Evolutionary conservation across 345 rosid species (phyloP).

Genomic region (Sonneratia caseolaris): DNA sequence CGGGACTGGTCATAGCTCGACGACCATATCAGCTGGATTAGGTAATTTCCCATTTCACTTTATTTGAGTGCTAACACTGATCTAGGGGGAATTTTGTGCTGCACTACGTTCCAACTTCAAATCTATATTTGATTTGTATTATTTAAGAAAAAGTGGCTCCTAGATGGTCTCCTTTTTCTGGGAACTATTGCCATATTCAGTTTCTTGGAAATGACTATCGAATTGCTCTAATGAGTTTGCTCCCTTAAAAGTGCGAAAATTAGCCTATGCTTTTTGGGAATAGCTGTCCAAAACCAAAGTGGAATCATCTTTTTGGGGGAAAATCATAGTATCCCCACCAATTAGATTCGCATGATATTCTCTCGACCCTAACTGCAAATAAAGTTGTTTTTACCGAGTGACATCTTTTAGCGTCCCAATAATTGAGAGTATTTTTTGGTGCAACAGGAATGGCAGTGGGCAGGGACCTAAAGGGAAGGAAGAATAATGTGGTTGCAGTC

Average conservation of each 20-base stretch:
- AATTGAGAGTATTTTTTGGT: neutral
- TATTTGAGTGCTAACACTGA: neutral
- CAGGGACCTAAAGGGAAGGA: slow-evolving; percentile 74
- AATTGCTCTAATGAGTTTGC: too few relatives aligned
- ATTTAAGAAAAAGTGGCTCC: too few relatives aligned
- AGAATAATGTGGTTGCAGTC: slow-evolving; percentile 65
- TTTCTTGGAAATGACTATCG: too few relatives aligned
- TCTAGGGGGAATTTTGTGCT: neutral
- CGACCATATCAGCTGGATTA: slow-evolving; percentile 88
- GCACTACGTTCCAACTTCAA: too few relatives aligned
- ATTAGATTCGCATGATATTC: neutral
- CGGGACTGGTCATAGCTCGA: slow-evolving; percentile 92
- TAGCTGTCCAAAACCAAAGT: too few relatives aligned
- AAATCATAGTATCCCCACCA: neutral
- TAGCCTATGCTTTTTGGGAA: too few relatives aligned
- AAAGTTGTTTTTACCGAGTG: neutral
- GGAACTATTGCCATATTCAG: too few relatives aligned
- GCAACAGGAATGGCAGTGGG: slow-evolving; percentile 90
- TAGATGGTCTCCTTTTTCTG: too few relatives aligned
- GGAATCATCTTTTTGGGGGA: neutral
- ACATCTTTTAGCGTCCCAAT: neutral
- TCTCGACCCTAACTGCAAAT: neutral
- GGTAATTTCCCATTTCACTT: slow-evolving; percentile 29
- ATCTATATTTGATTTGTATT: too few relatives aligned
- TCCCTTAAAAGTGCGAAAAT: too few relatives aligned